Evolutionary conservation across 208 protist genomes (phyloP), one percentile per base, ranked within the genome.

Genomic region (Porcisia deanei): DNA sequence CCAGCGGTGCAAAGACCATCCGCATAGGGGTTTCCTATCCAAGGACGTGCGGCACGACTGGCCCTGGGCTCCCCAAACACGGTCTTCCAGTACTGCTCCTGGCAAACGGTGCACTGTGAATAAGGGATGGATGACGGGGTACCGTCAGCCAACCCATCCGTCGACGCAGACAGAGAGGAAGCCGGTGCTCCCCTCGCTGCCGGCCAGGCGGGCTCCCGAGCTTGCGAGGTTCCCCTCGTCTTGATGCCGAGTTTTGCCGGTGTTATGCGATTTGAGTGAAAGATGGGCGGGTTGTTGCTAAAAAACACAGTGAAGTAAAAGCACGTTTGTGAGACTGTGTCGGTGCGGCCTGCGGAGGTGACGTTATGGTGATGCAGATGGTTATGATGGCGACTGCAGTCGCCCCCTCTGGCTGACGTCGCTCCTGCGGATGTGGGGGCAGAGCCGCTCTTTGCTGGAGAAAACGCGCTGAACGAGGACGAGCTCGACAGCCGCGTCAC

Each of bases 251-350:
- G 66, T 25, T 81, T 60, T 25, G 79, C 75, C 6, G 64, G 47
- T 0, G 86, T 83, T 39, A 93, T 93, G 18, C 85, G 82, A 69
- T 89, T 93, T 3, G 91, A 94, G 83, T 93, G 84, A 73, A 96
- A 96, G 57, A 96, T 84, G 22, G 89, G 88, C 8, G 82, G 55
- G 61, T 84, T 89, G 78, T 93, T 91, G 82, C 84, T 89, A 34
- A 85, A 85, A 72, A 96, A 94, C 1, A 96, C 85, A 43, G 87
- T 86, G 75, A 96, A 93, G 71, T 94, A 94, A 47, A 96, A 89
- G 37, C 79, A 83, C 37, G 84, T 86, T 22, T 73, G 85, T 55
- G 65, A 37, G 2, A 18, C 52, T 4, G 16, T 25, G 53, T 72
- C 68, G 12, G 47, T 55, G 30, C 49, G 68, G 14, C 49, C 34